A percentile compares a stretch with the other conserved stretches of the same genome.
These are phyloP conservation scores for Xerocomus amazonicus DNA, from an alignment of 1,284 basidiomycete species.

Conservation along the genomic window DNA sequence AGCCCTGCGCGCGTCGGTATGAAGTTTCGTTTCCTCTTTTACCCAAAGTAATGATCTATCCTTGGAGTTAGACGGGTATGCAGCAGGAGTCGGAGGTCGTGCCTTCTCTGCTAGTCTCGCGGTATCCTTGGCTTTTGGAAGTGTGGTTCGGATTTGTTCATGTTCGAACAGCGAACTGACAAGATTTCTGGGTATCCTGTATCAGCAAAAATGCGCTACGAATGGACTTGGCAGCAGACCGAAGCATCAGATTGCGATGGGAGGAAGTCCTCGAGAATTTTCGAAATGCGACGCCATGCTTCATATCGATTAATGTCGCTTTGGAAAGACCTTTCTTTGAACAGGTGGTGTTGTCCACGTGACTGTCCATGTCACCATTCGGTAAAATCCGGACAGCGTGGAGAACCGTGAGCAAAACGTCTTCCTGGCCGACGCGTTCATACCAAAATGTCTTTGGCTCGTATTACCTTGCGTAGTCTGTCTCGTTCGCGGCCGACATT, in stretches of 20 bases:
- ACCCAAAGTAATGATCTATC: constrained; percentile 85
- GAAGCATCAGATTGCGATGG: constrained; percentile 83
- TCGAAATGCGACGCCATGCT: constrained; percentile 87
- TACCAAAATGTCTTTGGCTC: constrained; percentile 49
- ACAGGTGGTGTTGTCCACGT: not conserved
- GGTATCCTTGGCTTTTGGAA: constrained; percentile 93
- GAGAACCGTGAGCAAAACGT: not conserved
- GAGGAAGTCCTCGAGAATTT: constrained; percentile 86
- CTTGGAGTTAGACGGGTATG: constrained; percentile 10
- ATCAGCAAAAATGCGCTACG: constrained; percentile 4
- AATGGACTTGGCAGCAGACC: constrained; percentile 47
- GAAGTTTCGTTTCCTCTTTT: constrained; percentile 74
- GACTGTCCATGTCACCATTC: constrained; percentile 3
- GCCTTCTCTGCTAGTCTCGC: constrained; percentile 94
- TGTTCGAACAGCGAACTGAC: constrained; percentile 95
- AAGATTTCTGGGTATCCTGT: constrained; percentile 63
- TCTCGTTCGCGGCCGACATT: constrained; percentile 37
- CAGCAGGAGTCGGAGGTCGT: constrained; percentile 2
- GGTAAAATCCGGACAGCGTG: constrained; percentile 25
- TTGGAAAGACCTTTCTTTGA: no score
- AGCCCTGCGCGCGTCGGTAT: constrained; percentile 64
- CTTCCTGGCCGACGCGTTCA: constrained; percentile 16
- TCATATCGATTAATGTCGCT: constrained; percentile 27
- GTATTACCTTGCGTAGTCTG: constrained; percentile 43
- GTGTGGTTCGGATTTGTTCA: constrained; percentile 94